Base-by-base conservation (phyloP, 805 yeast species). In the Saccharomycopsis capsularis region DNA sequence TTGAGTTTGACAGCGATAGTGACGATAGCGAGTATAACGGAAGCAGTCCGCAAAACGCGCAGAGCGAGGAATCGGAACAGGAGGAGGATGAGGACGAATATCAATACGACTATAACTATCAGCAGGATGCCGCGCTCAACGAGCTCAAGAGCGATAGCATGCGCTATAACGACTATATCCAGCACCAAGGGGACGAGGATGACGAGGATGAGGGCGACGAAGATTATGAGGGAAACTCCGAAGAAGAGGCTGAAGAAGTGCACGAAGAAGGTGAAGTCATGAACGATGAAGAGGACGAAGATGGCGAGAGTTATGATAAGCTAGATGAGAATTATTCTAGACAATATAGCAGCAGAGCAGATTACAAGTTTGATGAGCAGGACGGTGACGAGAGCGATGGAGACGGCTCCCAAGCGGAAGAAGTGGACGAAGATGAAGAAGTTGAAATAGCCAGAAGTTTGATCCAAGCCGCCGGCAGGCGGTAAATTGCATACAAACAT, bases 101-200 rank as follows among this genome's bases (percentile, higher is more conserved):
- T 18, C 50, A 48, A 3, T 52, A 50, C 3, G 57, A 53, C 6
- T 57, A 56, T 11, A 51, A 46, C n/a, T 52, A 46, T 7, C 53
- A 50, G 13, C 49, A 36, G 2, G 48, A 47, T 21, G 40, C 32
- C 3, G 51, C 43, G 4, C 46, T 48, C 13, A 40, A 43, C 13
- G 47, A 21, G 16, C 43, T 37, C 9, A 43, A 22, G 2, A 59
- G 49, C 15, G 59, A 48, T 3, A 54, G 39, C 2, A 57, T 48
- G 6, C 57, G 29, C 15, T 52, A 45, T 1, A 56, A 47, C 13
- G 55, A 47, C 7, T 54, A 48, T 9, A 53, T 43, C 32, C 50
- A 49, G n/a, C 60, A 59, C 21, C 54, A 50, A 35, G 55, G 48
- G 3, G 56, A 46, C 4, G 51, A 36, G 2, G 59, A 52, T 4